Evolutionary conservation across 192 early-diverging fungal genomes (phyloP).

Genomic region (Backusella parvicylindrica): DNA sequence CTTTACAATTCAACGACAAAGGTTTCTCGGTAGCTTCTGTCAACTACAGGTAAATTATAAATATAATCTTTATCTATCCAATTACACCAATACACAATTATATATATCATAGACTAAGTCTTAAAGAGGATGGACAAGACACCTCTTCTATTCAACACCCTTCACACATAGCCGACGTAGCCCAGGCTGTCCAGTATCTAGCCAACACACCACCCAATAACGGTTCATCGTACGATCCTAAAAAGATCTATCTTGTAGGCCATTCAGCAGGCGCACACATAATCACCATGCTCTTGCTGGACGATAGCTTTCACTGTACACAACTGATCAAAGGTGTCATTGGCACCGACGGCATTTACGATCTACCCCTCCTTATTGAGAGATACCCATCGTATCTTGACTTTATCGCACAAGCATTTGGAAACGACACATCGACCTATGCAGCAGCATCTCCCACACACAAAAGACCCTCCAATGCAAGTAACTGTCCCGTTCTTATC

Average conservation of each 20-base stretch:
- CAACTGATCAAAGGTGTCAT: slow-evolving; percentile 54
- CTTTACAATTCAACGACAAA: slow-evolving; percentile 41
- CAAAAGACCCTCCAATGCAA: not conserved
- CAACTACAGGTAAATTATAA: slow-evolving; percentile 78
- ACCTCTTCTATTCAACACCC: slow-evolving; percentile 56
- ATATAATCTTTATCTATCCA: too few relatives aligned
- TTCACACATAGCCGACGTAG: slow-evolving; percentile 62
- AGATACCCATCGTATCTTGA: slow-evolving; percentile 65
- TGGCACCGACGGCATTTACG: slow-evolving; percentile 85
- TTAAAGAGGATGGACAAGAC: slow-evolving; percentile 20
- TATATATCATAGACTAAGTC: slow-evolving; percentile 16
- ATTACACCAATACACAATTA: too few relatives aligned
- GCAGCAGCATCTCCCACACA: slow-evolving; percentile 42
- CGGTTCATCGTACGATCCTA: not conserved
- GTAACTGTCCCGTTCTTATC: slow-evolving; percentile 51
- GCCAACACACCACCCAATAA: slow-evolving; percentile 11
- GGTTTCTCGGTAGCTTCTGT: slow-evolving; percentile 62
- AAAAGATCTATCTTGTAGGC: slow-evolving; percentile 58
- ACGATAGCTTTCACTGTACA: slow-evolving; percentile 34
- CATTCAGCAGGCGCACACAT: slow-evolving; percentile 83
- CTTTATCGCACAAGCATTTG: slow-evolving; percentile 75
- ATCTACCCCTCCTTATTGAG: slow-evolving; percentile 60
- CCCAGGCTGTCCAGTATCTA: slow-evolving; percentile 51
- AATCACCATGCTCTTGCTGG: slow-evolving; percentile 54
- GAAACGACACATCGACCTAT: slow-evolving; percentile 35